Evolutionary conservation across 2,329 filamentous ascomycete species (phyloP), one percentile per base, ranked within the genome.

Genomic region (Aureobasidium sp.): DNA sequence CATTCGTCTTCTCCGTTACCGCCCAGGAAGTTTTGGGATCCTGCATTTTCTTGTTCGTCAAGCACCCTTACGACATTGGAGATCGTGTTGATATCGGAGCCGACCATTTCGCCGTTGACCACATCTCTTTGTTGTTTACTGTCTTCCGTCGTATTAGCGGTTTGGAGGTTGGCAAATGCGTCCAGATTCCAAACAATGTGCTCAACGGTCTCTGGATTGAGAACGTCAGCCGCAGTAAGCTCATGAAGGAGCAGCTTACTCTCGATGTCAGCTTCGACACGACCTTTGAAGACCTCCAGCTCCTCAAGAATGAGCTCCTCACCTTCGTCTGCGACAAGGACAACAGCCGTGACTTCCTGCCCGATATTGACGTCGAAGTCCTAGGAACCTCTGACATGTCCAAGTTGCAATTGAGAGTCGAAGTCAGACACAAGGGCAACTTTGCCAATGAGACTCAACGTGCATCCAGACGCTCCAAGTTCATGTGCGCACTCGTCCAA

Each of bases 1-100:
- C 93, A 4, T 99, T 99, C 77, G 88, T 97, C 68, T 97, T 99
- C 74, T 87, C 92, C 27, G 88, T 88, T 61, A 97, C 92, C 1
- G 87, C 88, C 3, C 92, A 97, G 75, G 94, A 99, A 75, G 89
- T 99, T 66, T 84, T 99, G n/a, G 93, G 93, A 70, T 97, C 92
- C 40, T 97, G 93, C 78, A 96, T 99, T 70, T 99, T 99, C 79
- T 79, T 99, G 1, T 99, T 99, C 70, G 91, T 97, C 79, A 99
- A 99, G 79, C 94, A 99, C 73, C 93, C 94, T 0, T 97, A 89
- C 73, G 94, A 99, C 72, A 91, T 97, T 24, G 92, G 93, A 64
- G 94, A 99, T 73, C 87, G 94, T 29, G 90, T 97, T 47, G 91
- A 97, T 69, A 88, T 97, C 66, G 80, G 80, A 17, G 77, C 78